Base-by-base conservation (phyloP, 1,284 basidiomycete genomes). In the Boletus semigastroideus region DNA sequence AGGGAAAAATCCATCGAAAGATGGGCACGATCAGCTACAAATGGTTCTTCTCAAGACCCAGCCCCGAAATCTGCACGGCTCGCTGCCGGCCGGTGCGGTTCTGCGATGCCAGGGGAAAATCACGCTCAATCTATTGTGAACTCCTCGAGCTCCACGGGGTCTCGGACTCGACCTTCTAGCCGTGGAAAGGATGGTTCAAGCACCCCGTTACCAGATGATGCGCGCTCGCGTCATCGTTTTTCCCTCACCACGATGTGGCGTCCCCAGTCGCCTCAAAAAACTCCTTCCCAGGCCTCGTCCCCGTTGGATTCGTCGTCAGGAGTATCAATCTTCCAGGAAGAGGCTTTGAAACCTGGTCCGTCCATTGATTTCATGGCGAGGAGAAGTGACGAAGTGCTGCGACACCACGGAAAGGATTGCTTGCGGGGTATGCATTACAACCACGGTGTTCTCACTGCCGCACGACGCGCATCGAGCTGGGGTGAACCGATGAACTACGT, bases 391-490 rank as follows among this genome's bases (percentile, higher is more conserved):
- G 69, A 74, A 55, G 65, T 67, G 25, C 54, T 72, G 34, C 65
- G 66, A 46, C 60, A 62, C 16, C 58, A 53, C 22, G 62, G 62
- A 34, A 62, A 54, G 39, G 34, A 17, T n/a, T 55, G 17, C 10
- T 58, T 51, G 47, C 59, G 42, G 52, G 60, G 51, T 52, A 53
- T 59, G 51, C 72, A 68, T 57, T 64, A 63, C 48, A 56, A 63
- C 52, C 54, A 61, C 54, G 66, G 64, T n/a, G 53, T 56, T 46
- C 59, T 74, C 47, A 70, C 68, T 1, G 66, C 73, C 22, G 78
- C 77, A 22, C 73, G 80, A 58, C 74, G 84, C 13, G 84, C 84
- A 10, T 83, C 83, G 42, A 86, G 83, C 61, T 86, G 83, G 83
- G 77, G 74, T 3, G 78, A 82, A 7, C 64, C 65, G n/a, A 9